Percentiles rank a stretch among this genome's conserved stretches.
phyloP scores from a whole-genome alignment of 345 rosid species.

The Gossypium arboreum region DNA sequence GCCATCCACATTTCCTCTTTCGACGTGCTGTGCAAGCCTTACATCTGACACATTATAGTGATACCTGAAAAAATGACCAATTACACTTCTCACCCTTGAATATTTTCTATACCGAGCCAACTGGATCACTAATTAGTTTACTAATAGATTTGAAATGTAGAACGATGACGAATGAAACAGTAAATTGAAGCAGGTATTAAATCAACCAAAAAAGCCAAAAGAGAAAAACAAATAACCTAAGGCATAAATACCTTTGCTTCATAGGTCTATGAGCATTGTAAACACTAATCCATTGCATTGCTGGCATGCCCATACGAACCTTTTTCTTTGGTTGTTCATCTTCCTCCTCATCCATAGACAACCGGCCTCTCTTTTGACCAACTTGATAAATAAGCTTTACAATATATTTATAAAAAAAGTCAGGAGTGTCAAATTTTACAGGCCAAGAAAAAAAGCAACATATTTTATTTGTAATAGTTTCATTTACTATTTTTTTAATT shows the following conservation, averaged over 20 bases:
- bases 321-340: constrained; percentile 67
- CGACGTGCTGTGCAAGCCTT: constrained; percentile 55
- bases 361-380: constrained; percentile 66
- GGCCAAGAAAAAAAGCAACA: not conserved
- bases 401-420: not conserved
- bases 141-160: not conserved
- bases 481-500: not conserved
- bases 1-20: constrained; percentile 65
- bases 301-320: constrained; percentile 66
- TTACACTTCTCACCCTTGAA: not conserved
- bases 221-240: constrained; percentile 5
- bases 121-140: not conserved
- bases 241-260: constrained; percentile 62
- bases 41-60: constrained; percentile 69
- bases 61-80: constrained; percentile 37
- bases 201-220: not conserved
- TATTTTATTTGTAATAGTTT: not conserved
- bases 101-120: not conserved
- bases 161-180: not conserved
- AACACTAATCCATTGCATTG: constrained; percentile 69
- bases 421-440: not conserved
- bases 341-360: constrained; percentile 43
- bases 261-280: constrained; percentile 67
- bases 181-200: not conserved
- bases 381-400: constrained; percentile 60